A percentile compares a stretch with the other conserved stretches of the same genome.
Evolutionary conservation across 1,284 basidiomycete genomes (phyloP).

Genomic region (Mycena sp.): DNA sequence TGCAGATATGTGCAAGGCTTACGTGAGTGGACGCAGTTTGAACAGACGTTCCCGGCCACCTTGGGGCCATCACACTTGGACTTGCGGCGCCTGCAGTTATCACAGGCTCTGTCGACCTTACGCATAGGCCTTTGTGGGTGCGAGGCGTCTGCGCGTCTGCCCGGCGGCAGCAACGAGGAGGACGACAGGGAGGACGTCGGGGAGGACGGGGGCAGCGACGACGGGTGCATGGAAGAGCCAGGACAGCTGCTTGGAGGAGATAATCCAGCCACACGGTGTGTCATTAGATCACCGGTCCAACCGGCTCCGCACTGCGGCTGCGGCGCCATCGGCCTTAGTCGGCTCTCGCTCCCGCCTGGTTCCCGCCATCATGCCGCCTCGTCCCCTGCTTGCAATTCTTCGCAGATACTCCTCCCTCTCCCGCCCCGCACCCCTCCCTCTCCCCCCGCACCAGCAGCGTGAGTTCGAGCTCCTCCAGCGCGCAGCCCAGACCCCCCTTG

Average conservation of each 20-base stretch:
- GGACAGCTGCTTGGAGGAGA: too few relatives aligned
- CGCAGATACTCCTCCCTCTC: conserved; percentile 19
- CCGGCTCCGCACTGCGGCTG: too few relatives aligned
- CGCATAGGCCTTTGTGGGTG: conserved; percentile 51
- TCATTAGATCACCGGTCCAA: too few relatives aligned
- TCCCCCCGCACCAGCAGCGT: conserved; percentile 75
- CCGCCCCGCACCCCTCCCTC: conserved; percentile 72
- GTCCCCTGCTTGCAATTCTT: neutral
- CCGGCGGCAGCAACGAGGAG: too few relatives aligned
- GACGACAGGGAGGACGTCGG: too few relatives aligned
- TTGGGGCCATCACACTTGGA: conserved; percentile 76
- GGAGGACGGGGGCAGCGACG: too few relatives aligned
- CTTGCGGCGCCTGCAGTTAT: conserved; percentile 73
- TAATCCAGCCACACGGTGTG: too few relatives aligned
- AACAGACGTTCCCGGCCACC: conserved; percentile 69
- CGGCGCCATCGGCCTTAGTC: too few relatives aligned
- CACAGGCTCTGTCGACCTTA: conserved; percentile 76
- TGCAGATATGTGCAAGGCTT: conserved; percentile 80
- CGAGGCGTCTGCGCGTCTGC: too few relatives aligned
- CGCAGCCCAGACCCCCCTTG: conserved; percentile 59
- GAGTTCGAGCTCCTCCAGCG: conserved; percentile 82
- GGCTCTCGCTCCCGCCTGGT: too few relatives aligned
- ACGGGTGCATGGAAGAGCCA: too few relatives aligned
- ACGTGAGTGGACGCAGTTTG: conserved; percentile 74
- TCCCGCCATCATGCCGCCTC: neutral